These are phyloP conservation scores for Chaetomiaceae sp. DNA, from an alignment of 2,329 filamentous ascomycete species.

Conservation along the genomic window DNA sequence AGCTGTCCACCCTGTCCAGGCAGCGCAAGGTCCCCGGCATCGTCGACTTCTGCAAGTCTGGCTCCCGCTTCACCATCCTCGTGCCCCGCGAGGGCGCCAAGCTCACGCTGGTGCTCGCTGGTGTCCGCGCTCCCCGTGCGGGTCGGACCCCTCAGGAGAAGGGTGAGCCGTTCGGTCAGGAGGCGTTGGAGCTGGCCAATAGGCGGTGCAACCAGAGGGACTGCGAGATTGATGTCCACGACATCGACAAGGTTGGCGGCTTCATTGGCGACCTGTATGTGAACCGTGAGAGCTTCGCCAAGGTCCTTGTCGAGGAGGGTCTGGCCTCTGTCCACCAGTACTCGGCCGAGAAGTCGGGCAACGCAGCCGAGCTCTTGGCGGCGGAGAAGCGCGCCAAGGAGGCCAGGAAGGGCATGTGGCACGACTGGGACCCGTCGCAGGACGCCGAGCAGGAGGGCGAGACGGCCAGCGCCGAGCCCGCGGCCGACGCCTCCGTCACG, in stretches of 20 bases:
- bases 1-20: constrained; percentile 78
- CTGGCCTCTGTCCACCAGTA: constrained; percentile 89
- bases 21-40: constrained; percentile 90
- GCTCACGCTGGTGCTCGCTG: constrained; percentile 88
- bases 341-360: constrained; percentile 92
- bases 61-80: constrained; percentile 85
- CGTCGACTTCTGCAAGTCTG: constrained; percentile 97
- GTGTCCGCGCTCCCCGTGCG: constrained; percentile 84
- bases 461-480: constrained; percentile 46
- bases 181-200: constrained; percentile 88
- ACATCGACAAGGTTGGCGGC: constrained; percentile 92
- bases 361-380: constrained; percentile 78
- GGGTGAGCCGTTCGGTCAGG: constrained; percentile 90
- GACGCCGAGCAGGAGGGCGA: constrained; percentile 63
- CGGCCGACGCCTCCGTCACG: constrained; percentile 50
- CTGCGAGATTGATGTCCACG: constrained; percentile 91
- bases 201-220: constrained; percentile 88
- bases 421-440: constrained; percentile 87
- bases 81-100: constrained; percentile 91
- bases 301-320: constrained; percentile 88
- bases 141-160: constrained; percentile 69
- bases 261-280: constrained; percentile 95
- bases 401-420: constrained; percentile 81
- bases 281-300: constrained; percentile 93
- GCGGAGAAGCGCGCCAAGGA: constrained; percentile 91